A percentile compares a stretch with the other conserved stretches of the same genome.
Evolutionary conservation across 345 rosid species (phyloP).

Genomic region (Melastoma malabathricum): DNA sequence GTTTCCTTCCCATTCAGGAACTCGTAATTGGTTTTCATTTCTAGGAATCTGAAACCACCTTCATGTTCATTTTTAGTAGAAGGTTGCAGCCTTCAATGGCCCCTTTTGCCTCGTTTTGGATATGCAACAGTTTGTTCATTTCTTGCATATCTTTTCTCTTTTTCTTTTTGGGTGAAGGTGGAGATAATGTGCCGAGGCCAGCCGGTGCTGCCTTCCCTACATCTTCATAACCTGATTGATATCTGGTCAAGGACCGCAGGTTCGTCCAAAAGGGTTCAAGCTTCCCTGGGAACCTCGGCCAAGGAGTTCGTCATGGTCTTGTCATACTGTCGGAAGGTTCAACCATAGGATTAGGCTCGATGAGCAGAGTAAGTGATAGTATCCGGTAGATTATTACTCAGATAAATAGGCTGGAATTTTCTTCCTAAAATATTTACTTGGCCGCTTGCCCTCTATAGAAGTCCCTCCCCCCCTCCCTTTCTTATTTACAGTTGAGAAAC

Average conservation of each 20-base stretch:
- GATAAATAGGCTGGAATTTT: too few relatives aligned
- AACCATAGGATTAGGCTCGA: slow-evolving; percentile 7
- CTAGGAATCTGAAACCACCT: too few relatives aligned
- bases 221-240: slow-evolving; percentile 40
- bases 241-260: slow-evolving; percentile 43
- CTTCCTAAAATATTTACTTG: too few relatives aligned
- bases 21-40: neutral
- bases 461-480: too few relatives aligned
- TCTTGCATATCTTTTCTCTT: too few relatives aligned
- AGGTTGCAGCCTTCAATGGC: too few relatives aligned
- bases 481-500: too few relatives aligned
- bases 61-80: neutral
- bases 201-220: slow-evolving; percentile 33
- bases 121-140: too few relatives aligned
- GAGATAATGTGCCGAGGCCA: slow-evolving; percentile 53
- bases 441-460: too few relatives aligned
- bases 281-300: slow-evolving; percentile 47
- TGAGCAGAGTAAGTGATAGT: neutral
- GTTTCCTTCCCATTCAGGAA: neutral
- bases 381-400: too few relatives aligned
- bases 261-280: slow-evolving; percentile 32
- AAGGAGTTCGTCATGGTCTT: slow-evolving; percentile 68
- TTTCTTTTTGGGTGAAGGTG: slow-evolving; percentile 24
- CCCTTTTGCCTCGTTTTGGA: too few relatives aligned
- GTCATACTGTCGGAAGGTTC: slow-evolving; percentile 42